phyloP scores from a whole-genome alignment of 345 rosid genomes.

The Trapa bicornis region DNA sequence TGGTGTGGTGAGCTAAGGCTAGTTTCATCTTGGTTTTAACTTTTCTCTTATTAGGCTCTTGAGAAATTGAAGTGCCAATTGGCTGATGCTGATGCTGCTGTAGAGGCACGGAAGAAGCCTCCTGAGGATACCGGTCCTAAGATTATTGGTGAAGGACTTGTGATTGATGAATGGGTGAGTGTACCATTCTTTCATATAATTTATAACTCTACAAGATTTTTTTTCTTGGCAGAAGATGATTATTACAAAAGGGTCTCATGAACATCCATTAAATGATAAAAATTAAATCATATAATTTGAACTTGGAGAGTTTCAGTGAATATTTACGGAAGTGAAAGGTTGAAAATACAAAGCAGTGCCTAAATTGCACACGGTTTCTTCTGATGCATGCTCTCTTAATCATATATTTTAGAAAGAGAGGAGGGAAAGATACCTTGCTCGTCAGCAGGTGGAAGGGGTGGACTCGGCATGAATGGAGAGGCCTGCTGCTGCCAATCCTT shows the following conservation, averaged over 20 bases:
- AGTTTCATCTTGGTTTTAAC: background rate
- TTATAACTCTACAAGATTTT: background rate
- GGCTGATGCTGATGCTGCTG: slow-evolving; percentile 82
- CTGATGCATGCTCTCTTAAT: background rate
- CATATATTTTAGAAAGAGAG: slow-evolving; percentile 61
- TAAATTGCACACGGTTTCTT: background rate
- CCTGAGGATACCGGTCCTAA: slow-evolving; percentile 70
- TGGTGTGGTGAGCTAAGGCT: background rate
- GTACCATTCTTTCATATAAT: background rate
- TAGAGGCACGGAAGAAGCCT: slow-evolving; percentile 73
- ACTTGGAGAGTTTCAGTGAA: background rate
- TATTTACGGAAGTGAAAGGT: background rate
- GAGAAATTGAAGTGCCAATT: slow-evolving; percentile 83
- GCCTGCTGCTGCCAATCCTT: background rate
- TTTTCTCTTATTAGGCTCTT: slow-evolving; percentile 29
- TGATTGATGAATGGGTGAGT: slow-evolving; percentile 98
- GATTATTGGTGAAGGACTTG: slow-evolving; percentile 97
- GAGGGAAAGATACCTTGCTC: slow-evolving; percentile 89
- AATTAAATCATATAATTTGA: background rate
- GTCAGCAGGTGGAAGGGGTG: slow-evolving; percentile 66
- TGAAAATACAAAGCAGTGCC: background rate
- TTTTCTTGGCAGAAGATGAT: background rate
- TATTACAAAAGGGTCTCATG: background rate
- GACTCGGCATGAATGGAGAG: slow-evolving; percentile 34
- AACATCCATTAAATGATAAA: background rate